Conservation (phyloP, 257 asterid species). For the Fraxinus americana region DNA sequence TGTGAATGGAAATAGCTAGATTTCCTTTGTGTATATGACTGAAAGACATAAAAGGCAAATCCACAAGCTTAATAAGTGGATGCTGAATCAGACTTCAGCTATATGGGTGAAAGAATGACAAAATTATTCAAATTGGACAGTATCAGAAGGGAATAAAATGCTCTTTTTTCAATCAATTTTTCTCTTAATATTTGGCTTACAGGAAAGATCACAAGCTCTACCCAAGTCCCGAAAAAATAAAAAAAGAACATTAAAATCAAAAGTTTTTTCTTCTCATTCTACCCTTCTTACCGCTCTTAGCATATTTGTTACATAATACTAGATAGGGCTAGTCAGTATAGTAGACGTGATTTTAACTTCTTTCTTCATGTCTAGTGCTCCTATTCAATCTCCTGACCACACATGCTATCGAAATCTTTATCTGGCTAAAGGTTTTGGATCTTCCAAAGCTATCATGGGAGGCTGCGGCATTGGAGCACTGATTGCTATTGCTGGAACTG, state of each 20-base stretch:
- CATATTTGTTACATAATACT: not conserved
- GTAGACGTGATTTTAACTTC: not conserved
- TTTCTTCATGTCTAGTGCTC: not conserved
- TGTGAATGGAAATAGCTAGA: no score
- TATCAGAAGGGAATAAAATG: not conserved
- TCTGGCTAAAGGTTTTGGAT: not conserved
- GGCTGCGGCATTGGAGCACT: conserved; percentile 7
- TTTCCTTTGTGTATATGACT: no score
- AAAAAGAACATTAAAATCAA: not conserved
- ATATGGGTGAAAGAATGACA: not conserved
- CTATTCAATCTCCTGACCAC: not conserved
- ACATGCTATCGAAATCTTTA: not conserved
- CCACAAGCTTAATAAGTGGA: not conserved
- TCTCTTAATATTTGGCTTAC: not conserved
- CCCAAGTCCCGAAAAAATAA: not conserved
- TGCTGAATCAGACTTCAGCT: not conserved
- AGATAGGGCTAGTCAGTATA: no score
- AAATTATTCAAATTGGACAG: not conserved
- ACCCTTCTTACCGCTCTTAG: not conserved
- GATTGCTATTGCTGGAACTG: not conserved
- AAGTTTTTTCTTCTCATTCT: not conserved
- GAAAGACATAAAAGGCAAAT: no score
- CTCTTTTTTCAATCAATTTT: not conserved
- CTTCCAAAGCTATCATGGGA: conserved; percentile 9
- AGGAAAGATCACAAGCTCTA: not conserved